phyloP scores from a whole-genome alignment of 192 early-diverging fungal genomes.

The Oehlia diaphana region DNA sequence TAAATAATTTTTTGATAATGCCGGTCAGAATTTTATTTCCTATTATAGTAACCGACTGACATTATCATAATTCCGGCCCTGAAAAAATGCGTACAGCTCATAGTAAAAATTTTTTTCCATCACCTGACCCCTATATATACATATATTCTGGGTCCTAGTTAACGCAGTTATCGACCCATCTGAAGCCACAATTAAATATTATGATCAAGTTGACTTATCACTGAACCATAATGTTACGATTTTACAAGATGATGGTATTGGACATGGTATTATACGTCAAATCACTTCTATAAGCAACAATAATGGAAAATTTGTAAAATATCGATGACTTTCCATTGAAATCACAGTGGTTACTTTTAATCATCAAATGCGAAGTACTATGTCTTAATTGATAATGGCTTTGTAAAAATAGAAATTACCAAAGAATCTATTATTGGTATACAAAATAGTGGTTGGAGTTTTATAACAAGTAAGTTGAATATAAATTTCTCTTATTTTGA shows the following conservation, averaged over 20 bases:
- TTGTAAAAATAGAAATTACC: neutral
- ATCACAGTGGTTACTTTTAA: neutral
- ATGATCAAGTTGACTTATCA: neutral
- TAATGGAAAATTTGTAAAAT: no score
- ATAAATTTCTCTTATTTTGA: neutral
- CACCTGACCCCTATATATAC: no score
- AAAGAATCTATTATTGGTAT: neutral
- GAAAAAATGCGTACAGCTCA: no score
- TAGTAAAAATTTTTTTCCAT: no score
- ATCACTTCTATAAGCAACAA: no score
- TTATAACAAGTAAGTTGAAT: neutral
- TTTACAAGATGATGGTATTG: neutral
- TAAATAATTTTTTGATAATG: no score
- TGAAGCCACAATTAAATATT: neutral
- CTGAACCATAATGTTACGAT: neutral
- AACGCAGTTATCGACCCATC: no score
- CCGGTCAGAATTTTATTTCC: no score
- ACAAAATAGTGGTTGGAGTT: neutral
- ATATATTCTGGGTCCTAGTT: no score
- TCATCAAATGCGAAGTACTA: neutral
- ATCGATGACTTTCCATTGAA: no score
- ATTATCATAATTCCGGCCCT: no score
- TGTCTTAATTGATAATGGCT: conserved; percentile 11
- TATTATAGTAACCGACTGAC: no score
- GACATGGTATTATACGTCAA: neutral